A percentile compares a stretch with the other conserved stretches of the same genome.
Conservation (phyloP, 495 filamentous ascomycete genomes). For the Delitschia confertaspora region DNA sequence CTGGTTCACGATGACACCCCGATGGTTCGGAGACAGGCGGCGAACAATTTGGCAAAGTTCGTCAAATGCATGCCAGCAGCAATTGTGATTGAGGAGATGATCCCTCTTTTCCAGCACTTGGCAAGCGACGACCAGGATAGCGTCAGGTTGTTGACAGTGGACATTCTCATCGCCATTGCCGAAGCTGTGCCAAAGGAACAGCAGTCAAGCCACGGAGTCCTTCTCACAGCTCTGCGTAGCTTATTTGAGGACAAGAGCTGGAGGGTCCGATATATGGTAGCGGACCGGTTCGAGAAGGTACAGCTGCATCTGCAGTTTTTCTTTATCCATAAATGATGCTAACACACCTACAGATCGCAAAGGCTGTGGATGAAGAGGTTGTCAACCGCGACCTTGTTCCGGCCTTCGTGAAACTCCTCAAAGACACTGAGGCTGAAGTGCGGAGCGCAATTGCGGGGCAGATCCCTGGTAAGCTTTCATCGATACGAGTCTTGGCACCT, state of each 20-base stretch:
- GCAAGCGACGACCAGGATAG: conserved; percentile 95
- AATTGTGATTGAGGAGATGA: conserved; percentile 95
- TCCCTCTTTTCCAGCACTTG: conserved; percentile 94
- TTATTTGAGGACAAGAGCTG: conserved; percentile 98
- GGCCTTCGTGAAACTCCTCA: conserved; percentile 92
- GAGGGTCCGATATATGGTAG: conserved; percentile 98
- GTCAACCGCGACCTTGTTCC: conserved; percentile 88
- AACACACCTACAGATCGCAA: conserved; percentile 61
- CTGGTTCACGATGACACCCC: conserved; percentile 97
- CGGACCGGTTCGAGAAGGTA: conserved; percentile 96
- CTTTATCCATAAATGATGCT: neutral
- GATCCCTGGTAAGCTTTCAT: conserved; percentile 62
- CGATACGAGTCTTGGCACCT: conserved; percentile 11
- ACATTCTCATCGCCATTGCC: conserved; percentile 91
- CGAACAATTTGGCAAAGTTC: conserved; percentile 93
- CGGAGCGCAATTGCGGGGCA: conserved; percentile 94
- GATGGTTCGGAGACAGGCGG: conserved; percentile 94
- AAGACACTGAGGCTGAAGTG: conserved; percentile 95
- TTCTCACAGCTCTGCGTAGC: conserved; percentile 80
- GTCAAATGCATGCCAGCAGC: conserved; percentile 88
- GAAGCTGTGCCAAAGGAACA: conserved; percentile 97
- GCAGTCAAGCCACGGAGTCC: conserved; percentile 86
- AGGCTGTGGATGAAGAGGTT: conserved; percentile 96
- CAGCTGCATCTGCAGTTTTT: neutral
- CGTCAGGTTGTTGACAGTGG: conserved; percentile 89